These are phyloP conservation scores for Russula vinacea DNA, from an alignment of 768 basidiomycete species.

Conservation along the genomic window DNA sequence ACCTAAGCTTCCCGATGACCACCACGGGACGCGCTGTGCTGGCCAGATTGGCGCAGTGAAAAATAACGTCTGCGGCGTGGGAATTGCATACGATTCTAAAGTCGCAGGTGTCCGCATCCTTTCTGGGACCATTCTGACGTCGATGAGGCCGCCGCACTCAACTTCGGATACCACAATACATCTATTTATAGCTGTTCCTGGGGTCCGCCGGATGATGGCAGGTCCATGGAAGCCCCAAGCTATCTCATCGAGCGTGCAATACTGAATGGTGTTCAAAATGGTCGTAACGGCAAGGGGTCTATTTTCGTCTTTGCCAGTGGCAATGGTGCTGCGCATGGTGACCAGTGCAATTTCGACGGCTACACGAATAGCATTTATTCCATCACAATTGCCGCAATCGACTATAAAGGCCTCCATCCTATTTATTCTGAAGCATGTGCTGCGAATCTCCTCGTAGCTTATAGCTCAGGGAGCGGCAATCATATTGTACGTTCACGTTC, in stretches of 20 bases:
- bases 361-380: constrained; percentile 98
- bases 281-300: constrained; percentile 85
- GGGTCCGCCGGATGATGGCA: constrained; percentile 96
- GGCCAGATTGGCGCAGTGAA: constrained; percentile 93
- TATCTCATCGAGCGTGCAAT: constrained; percentile 92
- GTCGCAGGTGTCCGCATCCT: constrained; percentile 94
- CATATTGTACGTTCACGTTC: constrained; percentile 67
- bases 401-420: constrained; percentile 89
- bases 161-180: constrained; percentile 89
- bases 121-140: constrained; percentile 92
- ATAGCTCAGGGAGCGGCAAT: constrained; percentile 91
- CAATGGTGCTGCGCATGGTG: constrained; percentile 85
- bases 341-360: constrained; percentile 99
- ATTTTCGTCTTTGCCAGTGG: constrained; percentile 97
- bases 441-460: constrained; percentile 95
- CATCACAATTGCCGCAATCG: constrained; percentile 93
- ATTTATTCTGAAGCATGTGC: constrained; percentile 98
- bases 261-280: constrained; percentile 88
- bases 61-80: constrained; percentile 92
- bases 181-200: constrained; percentile 96
- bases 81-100: constrained; percentile 87
- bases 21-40: constrained; percentile 96
- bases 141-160: constrained; percentile 93
- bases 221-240: constrained; percentile 90
- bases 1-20: constrained; percentile 85